phyloP scores from a whole-genome alignment of 352 stramenopile species.

The Pythium phragmitis region DNA sequence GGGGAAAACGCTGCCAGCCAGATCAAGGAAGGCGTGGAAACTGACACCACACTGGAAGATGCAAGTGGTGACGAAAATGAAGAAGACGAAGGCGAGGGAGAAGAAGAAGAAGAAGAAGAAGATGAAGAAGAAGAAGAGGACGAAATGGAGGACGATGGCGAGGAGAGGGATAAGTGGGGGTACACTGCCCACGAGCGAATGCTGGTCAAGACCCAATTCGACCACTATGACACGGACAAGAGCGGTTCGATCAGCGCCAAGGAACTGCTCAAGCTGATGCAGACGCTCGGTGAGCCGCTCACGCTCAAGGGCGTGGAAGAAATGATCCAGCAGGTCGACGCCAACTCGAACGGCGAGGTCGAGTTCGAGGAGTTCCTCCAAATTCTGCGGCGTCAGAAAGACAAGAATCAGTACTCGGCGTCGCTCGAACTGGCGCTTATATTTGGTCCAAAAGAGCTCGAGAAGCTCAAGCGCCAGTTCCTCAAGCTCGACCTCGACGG shows the following conservation, averaged over 20 bases:
- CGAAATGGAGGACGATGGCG: conserved; percentile 15
- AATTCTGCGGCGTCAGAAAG: conserved; percentile 55
- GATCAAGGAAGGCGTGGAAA: conserved; percentile 13
- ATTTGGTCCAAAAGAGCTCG: conserved; percentile 64
- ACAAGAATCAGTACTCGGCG: conserved; percentile 60
- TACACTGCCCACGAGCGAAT: conserved; percentile 45
- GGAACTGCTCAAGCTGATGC: conserved; percentile 61
- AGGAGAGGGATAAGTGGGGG: conserved; percentile 28
- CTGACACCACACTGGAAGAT: conserved; percentile 22
- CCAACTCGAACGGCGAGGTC: conserved; percentile 60
- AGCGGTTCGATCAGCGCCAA: conserved; percentile 62
- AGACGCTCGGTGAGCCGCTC: conserved; percentile 53
- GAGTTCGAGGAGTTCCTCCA: conserved; percentile 70
- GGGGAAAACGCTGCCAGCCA: neutral
- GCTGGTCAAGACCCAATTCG: conserved; percentile 52
- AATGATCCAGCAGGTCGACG: conserved; percentile 56
- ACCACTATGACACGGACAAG: conserved; percentile 56
- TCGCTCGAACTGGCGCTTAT: conserved; percentile 62
- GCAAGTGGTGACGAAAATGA: conserved; percentile 21
- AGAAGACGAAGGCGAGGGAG: conserved; percentile 11
- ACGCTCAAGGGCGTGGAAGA: conserved; percentile 58
- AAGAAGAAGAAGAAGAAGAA: conserved; percentile 20
- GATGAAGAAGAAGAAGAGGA: conserved; percentile 20
- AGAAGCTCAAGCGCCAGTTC: conserved; percentile 70
- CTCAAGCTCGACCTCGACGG: conserved; percentile 63